Conservation (phyloP, 805 yeast genomes). For the Kluyveromyces lactis region DNA sequence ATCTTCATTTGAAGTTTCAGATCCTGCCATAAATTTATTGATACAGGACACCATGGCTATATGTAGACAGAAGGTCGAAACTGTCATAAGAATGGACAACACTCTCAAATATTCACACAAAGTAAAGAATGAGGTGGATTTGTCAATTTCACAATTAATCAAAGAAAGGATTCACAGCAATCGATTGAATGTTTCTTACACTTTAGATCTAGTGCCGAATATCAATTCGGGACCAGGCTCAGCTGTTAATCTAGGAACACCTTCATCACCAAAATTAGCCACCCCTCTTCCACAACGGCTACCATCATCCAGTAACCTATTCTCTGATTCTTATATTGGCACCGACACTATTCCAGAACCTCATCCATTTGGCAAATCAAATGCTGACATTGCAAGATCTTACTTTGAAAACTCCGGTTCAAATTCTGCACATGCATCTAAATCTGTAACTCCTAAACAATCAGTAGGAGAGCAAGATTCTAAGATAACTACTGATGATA, state of each 20-base stretch:
- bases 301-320: conserved; percentile 19
- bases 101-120: conserved; percentile 67
- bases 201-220: conserved; percentile 4
- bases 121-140: conserved; percentile 72
- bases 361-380: not conserved
- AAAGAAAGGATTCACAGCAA: conserved; percentile 51
- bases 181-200: conserved; percentile 14
- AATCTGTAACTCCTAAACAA: conserved; percentile 43
- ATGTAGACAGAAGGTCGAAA: conserved; percentile 58
- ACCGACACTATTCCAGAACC: conserved; percentile 35
- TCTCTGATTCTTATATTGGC: conserved; percentile 34
- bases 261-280: conserved; percentile 7
- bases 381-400: conserved; percentile 2
- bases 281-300: conserved; percentile 21
- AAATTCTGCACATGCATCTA: conserved; percentile 16
- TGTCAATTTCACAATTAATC: conserved; percentile 53
- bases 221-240: not conserved
- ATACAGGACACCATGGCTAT: conserved; percentile 59
- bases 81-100: conserved; percentile 62
- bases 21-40: conserved; percentile 53
- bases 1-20: conserved; percentile 27
- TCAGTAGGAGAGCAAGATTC: conserved; percentile 12
- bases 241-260: not conserved
- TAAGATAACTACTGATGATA: not conserved
- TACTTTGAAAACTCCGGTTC: conserved; percentile 7